Base-by-base conservation (phyloP, 2,329 filamentous ascomycete genomes). In the Penicillium hesseltinei region DNA sequence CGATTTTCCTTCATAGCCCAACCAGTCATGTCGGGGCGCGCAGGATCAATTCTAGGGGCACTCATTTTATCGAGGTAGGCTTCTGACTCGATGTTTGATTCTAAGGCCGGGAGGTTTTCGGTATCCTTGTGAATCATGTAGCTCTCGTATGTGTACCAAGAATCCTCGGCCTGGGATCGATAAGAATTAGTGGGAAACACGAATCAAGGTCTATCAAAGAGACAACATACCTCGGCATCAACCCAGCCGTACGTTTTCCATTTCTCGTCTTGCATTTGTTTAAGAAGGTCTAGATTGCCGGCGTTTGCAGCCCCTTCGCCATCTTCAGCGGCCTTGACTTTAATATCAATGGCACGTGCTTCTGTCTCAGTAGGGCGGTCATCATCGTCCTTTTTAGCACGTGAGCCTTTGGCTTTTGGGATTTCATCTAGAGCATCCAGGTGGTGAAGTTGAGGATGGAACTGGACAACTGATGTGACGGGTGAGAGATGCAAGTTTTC, bases 381-480 rank as follows among this genome's bases (percentile, higher is more conserved):
- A 56, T 83, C 80, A 13, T 76, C 71, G 13, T 77, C 73, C 58
- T 74, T 76, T 64, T 71, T 76, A 61, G 64, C 59, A 61, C 73
- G 68, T 31, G 58, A 64, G 53, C 73, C 65, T 51, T 71, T 67
- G 5, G 63, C 69, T 51, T 73, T 74, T 5, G 72, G 69, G 8
- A 90, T 82, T 67, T 97, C 91, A 46, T 88, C 81, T 45, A 86
- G 77, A 4, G 94, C 93, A 75, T 97, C 94, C 65, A 97, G 82
- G 76, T 97, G 92, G 75, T 96, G 91, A 60, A 96, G 89, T 69
- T 97, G 91, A 0, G 94, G 92, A 4, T 92, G 89, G 69, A 99
- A 86, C 71, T 96, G 91, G 42, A 96, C 89, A 44, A 96, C 85
- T 2, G 90, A 88, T 40, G 88, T 86, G 45, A 95, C 84, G 25